Conservation (phyloP, 768 basidiomycete species). For the Pseudohyphozyma bogoriensis region DNA sequence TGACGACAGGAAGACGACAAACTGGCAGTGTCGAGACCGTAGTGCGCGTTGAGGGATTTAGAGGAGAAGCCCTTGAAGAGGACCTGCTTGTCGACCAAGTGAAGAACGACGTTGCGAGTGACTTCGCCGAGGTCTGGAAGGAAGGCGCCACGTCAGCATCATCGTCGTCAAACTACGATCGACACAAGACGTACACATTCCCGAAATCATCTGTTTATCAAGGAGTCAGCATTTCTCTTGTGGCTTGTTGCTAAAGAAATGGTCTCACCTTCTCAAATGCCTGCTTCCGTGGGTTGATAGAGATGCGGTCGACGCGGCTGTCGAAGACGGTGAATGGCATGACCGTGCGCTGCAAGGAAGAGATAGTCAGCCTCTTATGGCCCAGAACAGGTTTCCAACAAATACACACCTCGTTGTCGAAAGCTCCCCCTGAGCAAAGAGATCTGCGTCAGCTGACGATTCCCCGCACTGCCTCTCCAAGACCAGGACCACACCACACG, state of each 20-base stretch:
- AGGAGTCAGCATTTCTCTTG: not conserved
- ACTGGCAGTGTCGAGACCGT: constrained; percentile 89
- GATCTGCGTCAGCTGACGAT: not conserved
- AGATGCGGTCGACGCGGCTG: constrained; percentile 80
- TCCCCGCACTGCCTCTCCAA: not conserved
- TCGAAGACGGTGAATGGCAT: constrained; percentile 84
- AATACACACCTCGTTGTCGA: constrained; percentile 78
- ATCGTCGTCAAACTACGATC: no score
- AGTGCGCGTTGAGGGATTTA: constrained; percentile 66
- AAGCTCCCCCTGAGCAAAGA: constrained; percentile 55
- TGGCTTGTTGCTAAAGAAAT: no score
- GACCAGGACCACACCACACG: no score
- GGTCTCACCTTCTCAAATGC: constrained; percentile 97
- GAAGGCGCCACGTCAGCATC: not conserved
- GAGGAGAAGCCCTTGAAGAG: constrained; percentile 76
- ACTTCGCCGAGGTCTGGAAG: constrained; percentile 73
- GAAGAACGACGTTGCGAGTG: constrained; percentile 68
- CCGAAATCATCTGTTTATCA: constrained; percentile 61
- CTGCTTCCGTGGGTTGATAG: constrained; percentile 79
- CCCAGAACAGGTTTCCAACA: not conserved
- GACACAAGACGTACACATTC: constrained; percentile 56
- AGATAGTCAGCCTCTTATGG: not conserved
- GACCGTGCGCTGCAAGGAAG: constrained; percentile 55
- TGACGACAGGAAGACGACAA: constrained; percentile 72
- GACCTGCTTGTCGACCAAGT: constrained; percentile 46